A percentile compares a stretch with the other conserved stretches of the same genome.
Conservation (phyloP, 2,329 filamentous ascomycete genomes). For the Teratosphaeriaceae sp. region DNA sequence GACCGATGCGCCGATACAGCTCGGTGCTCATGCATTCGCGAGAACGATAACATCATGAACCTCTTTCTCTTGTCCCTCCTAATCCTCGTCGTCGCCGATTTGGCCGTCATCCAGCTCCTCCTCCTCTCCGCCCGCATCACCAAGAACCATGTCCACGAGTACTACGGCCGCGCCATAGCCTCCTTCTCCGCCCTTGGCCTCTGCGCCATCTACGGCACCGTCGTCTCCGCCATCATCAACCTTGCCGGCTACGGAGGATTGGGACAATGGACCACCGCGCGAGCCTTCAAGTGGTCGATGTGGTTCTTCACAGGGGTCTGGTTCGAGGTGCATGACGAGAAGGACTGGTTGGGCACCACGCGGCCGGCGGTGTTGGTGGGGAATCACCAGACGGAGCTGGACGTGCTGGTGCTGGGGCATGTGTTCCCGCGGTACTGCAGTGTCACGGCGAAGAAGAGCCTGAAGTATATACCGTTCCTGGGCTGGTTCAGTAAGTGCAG, state of each 20-base stretch:
- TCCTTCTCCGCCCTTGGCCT: constrained; percentile 34
- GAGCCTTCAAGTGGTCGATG: constrained; percentile 77
- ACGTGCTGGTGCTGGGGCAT: constrained; percentile 82
- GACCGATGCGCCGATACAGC: not conserved
- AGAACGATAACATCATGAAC: constrained; percentile 9
- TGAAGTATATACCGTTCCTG: constrained; percentile 74
- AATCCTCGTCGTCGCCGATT: constrained; percentile 20
- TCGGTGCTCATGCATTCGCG: not conserved
- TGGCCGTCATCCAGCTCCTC: constrained; percentile 30
- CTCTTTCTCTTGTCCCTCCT: constrained; percentile 23
- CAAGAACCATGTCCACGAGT: constrained; percentile 41
- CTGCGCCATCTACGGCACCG: constrained; percentile 63
- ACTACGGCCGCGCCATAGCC: constrained; percentile 57
- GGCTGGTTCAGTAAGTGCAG: constrained; percentile 72
- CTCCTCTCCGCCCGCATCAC: constrained; percentile 26
- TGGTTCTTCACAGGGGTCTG: constrained; percentile 65
- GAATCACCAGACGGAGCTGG: constrained; percentile 90
- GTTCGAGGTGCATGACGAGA: constrained; percentile 59
- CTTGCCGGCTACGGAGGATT: constrained; percentile 65
- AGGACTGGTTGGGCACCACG: constrained; percentile 34
- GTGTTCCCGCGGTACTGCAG: constrained; percentile 89
- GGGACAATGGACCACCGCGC: constrained; percentile 77
- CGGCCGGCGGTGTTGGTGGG: constrained; percentile 85
- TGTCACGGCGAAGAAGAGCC: constrained; percentile 82
- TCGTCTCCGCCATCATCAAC: constrained; percentile 65